Evolutionary conservation across 805 yeast genomes (phyloP), one percentile per base, ranked within the genome.

Genomic region (Pichia membranifaciens): DNA sequence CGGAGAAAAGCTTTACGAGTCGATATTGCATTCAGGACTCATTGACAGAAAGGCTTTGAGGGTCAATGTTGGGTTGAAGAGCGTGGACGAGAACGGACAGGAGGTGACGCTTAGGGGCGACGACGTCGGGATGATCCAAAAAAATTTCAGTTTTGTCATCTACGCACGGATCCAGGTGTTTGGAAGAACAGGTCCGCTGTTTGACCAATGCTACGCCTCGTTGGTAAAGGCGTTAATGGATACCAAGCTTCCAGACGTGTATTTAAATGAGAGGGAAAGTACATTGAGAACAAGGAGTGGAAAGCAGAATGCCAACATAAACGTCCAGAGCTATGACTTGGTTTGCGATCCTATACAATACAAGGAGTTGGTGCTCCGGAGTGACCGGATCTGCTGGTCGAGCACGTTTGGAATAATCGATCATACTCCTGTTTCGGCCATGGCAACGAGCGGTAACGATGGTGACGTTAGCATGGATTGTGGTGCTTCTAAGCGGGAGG

Each of bases 181-280:
- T 55, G 82, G 91, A 42, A 76, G 93, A 49, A 73, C 87, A 1
- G 96, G 96, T 0, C 95, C 96, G 2, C 67, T 84, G 23, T 82
- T 81, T 57, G 96, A 89, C 58, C 65, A 83, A 10, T 82, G 86
- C 41, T 84, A 89, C 79, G 77, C 75, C 18, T 77, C 90, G 3
- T 63, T 87, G 21, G 58, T 84, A 5, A 67, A 73, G 29, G 93
- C 95, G 0, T 66, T 90, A 47, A 60, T 72, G 45, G 70, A 74
- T 45, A 75, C 81, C 3, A 68, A 69, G 53, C 68, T 90, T 28
- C 97, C 97, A 2, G 65, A 73, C 33, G 79, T 87, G 5, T 83
- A 76, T 53, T 66, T 82, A 38, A 87, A 84, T 54, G 89, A 84
- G 63, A 73, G 71, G 51, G 79, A 74, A 31, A 45, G 50, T 18